These are phyloP conservation scores for Phytophthora multivora DNA, from an alignment of 352 stramenopile genomes.

Conservation along the genomic window DNA sequence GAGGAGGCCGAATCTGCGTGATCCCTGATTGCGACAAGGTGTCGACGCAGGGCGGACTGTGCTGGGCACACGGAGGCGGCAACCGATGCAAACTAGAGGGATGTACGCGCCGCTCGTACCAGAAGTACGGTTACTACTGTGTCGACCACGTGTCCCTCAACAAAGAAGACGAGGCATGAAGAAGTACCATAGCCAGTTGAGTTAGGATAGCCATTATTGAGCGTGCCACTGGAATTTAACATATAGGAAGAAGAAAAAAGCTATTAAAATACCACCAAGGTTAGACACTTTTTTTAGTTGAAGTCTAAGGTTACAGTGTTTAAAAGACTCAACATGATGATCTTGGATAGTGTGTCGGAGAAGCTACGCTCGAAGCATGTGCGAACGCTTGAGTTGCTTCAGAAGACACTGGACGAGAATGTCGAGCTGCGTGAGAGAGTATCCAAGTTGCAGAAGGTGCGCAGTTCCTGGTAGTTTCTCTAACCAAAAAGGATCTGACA, in stretches of 20 bases:
- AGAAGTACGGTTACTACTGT: constrained; percentile 34
- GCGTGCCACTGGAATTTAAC: neutral
- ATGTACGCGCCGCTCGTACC: constrained; percentile 25
- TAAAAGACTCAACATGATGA: constrained; percentile 47
- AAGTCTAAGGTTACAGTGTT: too few species aligned
- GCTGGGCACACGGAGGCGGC: constrained; percentile 28
- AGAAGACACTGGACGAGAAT: constrained; percentile 84
- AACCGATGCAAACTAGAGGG: constrained; percentile 28
- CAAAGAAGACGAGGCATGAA: constrained; percentile 6
- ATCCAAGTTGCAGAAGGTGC: constrained; percentile 54
- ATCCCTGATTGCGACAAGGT: constrained; percentile 58
- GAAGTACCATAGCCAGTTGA: neutral
- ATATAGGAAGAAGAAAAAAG: neutral
- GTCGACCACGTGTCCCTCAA: constrained; percentile 43
- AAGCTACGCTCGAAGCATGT: constrained; percentile 82
- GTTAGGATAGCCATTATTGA: neutral
- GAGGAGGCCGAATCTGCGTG: constrained; percentile 66
- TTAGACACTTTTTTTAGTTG: too few species aligned
- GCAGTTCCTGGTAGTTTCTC: too few species aligned
- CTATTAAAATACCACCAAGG: too few species aligned
- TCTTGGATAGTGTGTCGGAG: constrained; percentile 68
- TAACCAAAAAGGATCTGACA: neutral
- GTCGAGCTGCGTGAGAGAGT: constrained; percentile 61
- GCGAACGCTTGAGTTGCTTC: constrained; percentile 75
- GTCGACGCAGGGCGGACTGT: constrained; percentile 38